Evolutionary conservation across 73 alveolate species (phyloP).

Genomic region (Stentor roeselii): DNA sequence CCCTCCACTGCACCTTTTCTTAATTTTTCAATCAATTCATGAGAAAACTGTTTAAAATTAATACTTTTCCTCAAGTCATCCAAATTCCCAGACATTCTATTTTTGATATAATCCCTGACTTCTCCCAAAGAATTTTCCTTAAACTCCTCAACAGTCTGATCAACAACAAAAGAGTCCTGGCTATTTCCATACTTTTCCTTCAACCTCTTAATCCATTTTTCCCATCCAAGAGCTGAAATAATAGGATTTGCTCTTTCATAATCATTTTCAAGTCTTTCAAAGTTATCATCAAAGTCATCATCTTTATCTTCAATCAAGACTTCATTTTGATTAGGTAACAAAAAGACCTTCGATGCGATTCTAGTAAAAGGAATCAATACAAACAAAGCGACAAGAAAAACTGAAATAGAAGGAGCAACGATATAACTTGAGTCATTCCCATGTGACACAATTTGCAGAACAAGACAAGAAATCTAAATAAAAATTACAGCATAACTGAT

Average conservation of each 20-base stretch:
- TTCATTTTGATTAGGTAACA: background rate
- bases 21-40: too few species aligned
- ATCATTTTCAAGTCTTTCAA: constrained; percentile 35
- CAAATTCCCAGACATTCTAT: too few species aligned
- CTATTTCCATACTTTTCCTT: too few species aligned
- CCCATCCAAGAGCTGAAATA: constrained; percentile 33
- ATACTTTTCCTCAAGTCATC: too few species aligned
- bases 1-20: too few species aligned
- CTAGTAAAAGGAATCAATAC: background rate
- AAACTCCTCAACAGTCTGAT: too few species aligned
- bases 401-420: background rate
- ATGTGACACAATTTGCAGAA: background rate
- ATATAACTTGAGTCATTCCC: background rate
- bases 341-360: background rate
- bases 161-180: too few species aligned
- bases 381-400: background rate
- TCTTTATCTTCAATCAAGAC: background rate
- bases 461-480: background rate
- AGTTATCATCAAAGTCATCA: constrained; percentile 32
- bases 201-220: background rate
- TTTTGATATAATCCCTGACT: too few species aligned
- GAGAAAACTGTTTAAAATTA: too few species aligned
- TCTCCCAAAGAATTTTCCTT: too few species aligned
- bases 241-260: constrained; percentile 68
- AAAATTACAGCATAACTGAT: background rate